Conservation (phyloP, 345 rosid species). For the Camelina laxa region DNA sequence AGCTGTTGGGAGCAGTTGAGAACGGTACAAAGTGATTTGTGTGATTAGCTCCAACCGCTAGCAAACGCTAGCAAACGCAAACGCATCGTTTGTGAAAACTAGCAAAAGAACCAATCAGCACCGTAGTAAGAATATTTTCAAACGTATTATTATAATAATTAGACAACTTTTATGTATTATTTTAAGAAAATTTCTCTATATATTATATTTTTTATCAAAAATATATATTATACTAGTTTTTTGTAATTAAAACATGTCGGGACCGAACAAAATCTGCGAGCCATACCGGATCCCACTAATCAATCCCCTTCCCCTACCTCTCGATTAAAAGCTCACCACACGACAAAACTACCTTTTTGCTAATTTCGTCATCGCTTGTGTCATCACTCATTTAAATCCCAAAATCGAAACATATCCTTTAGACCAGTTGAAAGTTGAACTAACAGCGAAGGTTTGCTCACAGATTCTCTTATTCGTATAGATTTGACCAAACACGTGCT, state of each 20-base stretch:
- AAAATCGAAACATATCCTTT: background rate
- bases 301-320: background rate
- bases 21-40: too few species aligned
- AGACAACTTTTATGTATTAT: too few species aligned
- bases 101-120: too few species aligned
- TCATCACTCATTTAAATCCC: constrained; percentile 16
- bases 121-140: too few species aligned
- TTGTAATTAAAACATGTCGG: constrained; percentile 28
- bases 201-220: too few species aligned
- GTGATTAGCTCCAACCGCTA: too few species aligned
- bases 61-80: too few species aligned
- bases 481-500: constrained; percentile 19
- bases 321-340: constrained; percentile 9
- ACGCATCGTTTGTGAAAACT: too few species aligned
- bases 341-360: constrained; percentile 37
- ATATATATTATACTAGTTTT: background rate
- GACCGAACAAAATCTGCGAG: constrained; percentile 29
- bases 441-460: constrained; percentile 10
- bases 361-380: constrained; percentile 31
- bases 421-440: constrained; percentile 16
- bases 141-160: too few species aligned
- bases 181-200: too few species aligned
- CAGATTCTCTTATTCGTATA: background rate
- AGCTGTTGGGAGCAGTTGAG: too few species aligned
- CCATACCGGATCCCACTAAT: constrained; percentile 27